Base-by-base conservation (phyloP, 2,329 filamentous ascomycete genomes). In the Teratosphaeria gauchensis region DNA sequence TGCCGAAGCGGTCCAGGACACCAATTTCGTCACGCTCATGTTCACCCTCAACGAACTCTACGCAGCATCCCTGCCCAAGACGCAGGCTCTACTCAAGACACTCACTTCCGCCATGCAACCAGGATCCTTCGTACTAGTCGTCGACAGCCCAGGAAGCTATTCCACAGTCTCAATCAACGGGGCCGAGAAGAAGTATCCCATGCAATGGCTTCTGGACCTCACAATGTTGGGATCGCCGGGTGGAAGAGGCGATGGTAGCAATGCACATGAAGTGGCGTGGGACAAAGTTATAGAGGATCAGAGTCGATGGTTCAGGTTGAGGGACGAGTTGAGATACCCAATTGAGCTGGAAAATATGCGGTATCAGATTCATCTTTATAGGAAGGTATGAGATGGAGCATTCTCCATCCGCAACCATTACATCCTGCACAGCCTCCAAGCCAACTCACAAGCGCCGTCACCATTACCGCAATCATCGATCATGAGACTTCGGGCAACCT, bases 11-110 rank as follows among this genome's bases (percentile, higher is more conserved):
- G 65, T 75, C 5, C 35, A 66, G 14, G 62, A 63, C 7, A 68
- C 72, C 1, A 64, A 73, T 33, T 64, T 96, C 0, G 78, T 95
- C 14, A 96, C 92, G 0, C 76, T 97, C 12, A 84, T 97, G 75
- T 99, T 97, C 78, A 96, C 92, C 0, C 82, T 97, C 53, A 97
- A 97, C 72, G 94, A 99, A 75, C 84, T 99, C 0, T 97, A 96
- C 77, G 87, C 89, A 0, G 79, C 83, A 0, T 90, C 86, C 1
- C 83, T 91, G 28, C 79, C 85, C 2, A 84, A 85, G 65, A 90
- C 92, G 0, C 95, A 92, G 0, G 77, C 78, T 3, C 86, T 97
- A 63, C 78, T 99, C 0, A 80, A 90, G 3, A 77, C 77, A 0
- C 75, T 96, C 19, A 89, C 88, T 0, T 76, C 82, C 1, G 64